Percentiles rank a stretch among this genome's conserved stretches.
These are phyloP conservation scores for Yamadazyma siamensis DNA, from an alignment of 1,139 yeast species.

Conservation along the genomic window DNA sequence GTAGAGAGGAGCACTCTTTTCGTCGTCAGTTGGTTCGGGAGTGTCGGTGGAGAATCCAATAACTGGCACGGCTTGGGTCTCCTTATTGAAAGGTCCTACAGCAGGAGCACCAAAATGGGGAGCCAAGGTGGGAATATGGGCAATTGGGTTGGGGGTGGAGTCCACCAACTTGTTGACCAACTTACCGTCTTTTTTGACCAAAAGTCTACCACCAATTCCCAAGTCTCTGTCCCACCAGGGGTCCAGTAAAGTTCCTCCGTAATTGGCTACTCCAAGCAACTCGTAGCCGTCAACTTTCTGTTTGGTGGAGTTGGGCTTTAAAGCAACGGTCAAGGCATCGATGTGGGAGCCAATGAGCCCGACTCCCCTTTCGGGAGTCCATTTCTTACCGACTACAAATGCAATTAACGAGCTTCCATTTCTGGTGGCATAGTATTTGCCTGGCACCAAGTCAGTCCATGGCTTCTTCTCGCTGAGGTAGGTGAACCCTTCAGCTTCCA, in stretches of 20 bases:
- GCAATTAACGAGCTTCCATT: slow-evolving; percentile 39
- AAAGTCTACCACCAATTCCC: slow-evolving; percentile 44
- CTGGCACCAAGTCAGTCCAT: slow-evolving; percentile 19
- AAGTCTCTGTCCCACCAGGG: slow-evolving; percentile 46
- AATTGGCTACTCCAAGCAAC: slow-evolving; percentile 42
- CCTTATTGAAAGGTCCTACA: slow-evolving; percentile 31
- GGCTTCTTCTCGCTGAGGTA: slow-evolving; percentile 25
- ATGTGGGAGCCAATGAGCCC: slow-evolving; percentile 43
- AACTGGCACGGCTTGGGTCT: slow-evolving; percentile 43
- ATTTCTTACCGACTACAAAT: slow-evolving; percentile 36
- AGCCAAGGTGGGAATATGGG: slow-evolving; percentile 41
- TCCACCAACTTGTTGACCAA: slow-evolving; percentile 26
- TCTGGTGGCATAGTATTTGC: slow-evolving; percentile 31
- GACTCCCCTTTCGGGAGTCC: slow-evolving; percentile 37
- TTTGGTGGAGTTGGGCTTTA: slow-evolving; percentile 36
- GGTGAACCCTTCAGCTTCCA: slow-evolving; percentile 28
- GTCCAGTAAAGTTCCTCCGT: slow-evolving; percentile 35
- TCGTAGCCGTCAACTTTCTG: slow-evolving; percentile 36
- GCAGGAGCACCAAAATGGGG: slow-evolving; percentile 39
- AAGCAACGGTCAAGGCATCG: slow-evolving; percentile 38
- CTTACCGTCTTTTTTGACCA: slow-evolving; percentile 23
- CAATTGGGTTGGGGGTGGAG: slow-evolving; percentile 38
- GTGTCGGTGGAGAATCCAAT: slow-evolving; percentile 27
- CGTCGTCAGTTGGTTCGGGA: slow-evolving; percentile 25
- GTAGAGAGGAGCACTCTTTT: slow-evolving; percentile 31